These are phyloP conservation scores for Alternaria sp. DNA, from an alignment of 2,329 filamentous ascomycete genomes.

Conservation along the genomic window DNA sequence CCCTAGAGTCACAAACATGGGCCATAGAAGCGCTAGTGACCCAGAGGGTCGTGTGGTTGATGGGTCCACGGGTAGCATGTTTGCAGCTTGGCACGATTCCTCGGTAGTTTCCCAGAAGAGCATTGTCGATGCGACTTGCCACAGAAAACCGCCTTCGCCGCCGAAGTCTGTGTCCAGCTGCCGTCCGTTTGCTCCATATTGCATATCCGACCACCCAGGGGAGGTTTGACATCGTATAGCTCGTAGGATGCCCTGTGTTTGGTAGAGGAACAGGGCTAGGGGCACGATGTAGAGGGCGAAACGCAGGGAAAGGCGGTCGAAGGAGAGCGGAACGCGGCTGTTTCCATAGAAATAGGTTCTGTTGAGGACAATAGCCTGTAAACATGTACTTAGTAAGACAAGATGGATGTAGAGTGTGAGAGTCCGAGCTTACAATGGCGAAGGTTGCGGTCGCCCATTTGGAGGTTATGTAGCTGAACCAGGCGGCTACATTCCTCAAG, in stretches of 20 bases:
- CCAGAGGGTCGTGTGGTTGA: slow-evolving; percentile 68
- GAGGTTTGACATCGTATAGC: slow-evolving; percentile 90
- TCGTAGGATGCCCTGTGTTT: slow-evolving; percentile 76
- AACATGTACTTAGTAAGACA: slow-evolving; percentile 8
- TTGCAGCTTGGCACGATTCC: slow-evolving; percentile 75
- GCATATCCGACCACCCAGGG: slow-evolving; percentile 56
- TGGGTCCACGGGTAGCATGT: slow-evolving; percentile 70
- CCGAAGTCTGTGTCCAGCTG: slow-evolving; percentile 58
- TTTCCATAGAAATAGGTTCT: slow-evolving; percentile 93
- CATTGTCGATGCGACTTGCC: slow-evolving; percentile 74
- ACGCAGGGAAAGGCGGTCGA: slow-evolving; percentile 70
- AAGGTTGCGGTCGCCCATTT: slow-evolving; percentile 88
- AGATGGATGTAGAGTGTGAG: slow-evolving; percentile 9
- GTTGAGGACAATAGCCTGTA: slow-evolving; percentile 81
- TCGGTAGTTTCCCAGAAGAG: slow-evolving; percentile 78
- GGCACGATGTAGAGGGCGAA: slow-evolving; percentile 47
- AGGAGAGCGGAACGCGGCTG: slow-evolving; percentile 77
- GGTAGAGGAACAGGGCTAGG: slow-evolving; percentile 55
- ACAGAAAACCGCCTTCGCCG: slow-evolving; percentile 72
- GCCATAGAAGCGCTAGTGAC: slow-evolving; percentile 80
- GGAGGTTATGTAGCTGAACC: slow-evolving; percentile 77
- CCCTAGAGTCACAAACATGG: slow-evolving; percentile 73
- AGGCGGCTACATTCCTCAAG: slow-evolving; percentile 76
- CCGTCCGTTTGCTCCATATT: slow-evolving; percentile 57
- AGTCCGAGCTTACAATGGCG: slow-evolving; percentile 65